Conservation (phyloP, 148 eudicot species). For the Rhododendron ovatum region DNA sequence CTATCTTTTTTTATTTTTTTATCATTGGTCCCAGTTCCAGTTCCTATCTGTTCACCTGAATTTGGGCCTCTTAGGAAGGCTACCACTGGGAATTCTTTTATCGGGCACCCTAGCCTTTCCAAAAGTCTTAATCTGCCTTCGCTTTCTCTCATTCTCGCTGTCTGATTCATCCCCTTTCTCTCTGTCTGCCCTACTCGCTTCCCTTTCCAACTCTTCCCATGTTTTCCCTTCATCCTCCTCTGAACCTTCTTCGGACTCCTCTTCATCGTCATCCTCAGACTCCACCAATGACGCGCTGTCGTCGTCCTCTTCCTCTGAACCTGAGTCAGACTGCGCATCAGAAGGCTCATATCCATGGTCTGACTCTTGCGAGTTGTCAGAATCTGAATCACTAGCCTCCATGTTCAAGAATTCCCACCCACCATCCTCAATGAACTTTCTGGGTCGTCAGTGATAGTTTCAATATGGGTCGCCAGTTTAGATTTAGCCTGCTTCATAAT, state of each 20-base stretch:
- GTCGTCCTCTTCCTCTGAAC: constrained; percentile 50
- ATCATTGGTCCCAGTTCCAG: neutral
- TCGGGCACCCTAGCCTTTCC: constrained; percentile 52
- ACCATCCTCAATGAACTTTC: constrained; percentile 58
- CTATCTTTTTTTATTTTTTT: neutral
- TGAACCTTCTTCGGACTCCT: constrained; percentile 43
- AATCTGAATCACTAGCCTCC: constrained; percentile 70
- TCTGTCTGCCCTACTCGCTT: constrained; percentile 63
- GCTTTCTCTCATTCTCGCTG: constrained; percentile 60
- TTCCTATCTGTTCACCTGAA: constrained; percentile 27
- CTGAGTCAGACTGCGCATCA: constrained; percentile 56
- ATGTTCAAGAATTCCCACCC: constrained; percentile 74
- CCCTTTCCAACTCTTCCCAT: constrained; percentile 74
- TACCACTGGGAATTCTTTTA: constrained; percentile 28
- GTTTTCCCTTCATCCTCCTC: constrained; percentile 63
- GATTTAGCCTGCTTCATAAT: constrained; percentile 63
- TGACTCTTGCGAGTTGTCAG: constrained; percentile 53
- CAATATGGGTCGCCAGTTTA: constrained; percentile 61
- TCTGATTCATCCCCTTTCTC: constrained; percentile 66
- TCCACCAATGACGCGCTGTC: constrained; percentile 65
- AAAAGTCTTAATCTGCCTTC: constrained; percentile 51
- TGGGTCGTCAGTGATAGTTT: constrained; percentile 63
- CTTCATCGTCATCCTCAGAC: constrained; percentile 65
- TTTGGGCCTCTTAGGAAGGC: constrained; percentile 49
- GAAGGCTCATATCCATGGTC: constrained; percentile 63